Base-by-base conservation (phyloP, 176 grass and related monocot genomes). In the Musa troglodytarum region DNA sequence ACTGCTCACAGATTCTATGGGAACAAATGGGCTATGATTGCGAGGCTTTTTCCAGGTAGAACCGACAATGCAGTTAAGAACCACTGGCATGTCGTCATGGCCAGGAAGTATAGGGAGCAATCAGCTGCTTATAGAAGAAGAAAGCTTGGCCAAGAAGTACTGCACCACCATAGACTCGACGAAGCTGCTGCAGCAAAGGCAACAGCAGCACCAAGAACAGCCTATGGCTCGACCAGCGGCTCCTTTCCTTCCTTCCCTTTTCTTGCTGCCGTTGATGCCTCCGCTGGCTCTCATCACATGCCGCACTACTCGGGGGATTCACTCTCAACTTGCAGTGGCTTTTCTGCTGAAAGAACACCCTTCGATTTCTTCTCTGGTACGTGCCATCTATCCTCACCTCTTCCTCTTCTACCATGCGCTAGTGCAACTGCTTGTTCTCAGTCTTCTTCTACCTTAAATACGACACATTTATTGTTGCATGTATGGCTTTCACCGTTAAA, bases 91-190 rank as follows among this genome's bases (percentile, higher is more conserved):
- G 72, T 74, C 23, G 15, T 74, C 53, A 74, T 74, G 72, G 72
- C 72, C 13, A 74, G 72, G 72, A 74, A 57, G 72, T 74, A 74
- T 51, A 74, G 72, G 72, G 72, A 74, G 72, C 72, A 74, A 56
- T 74, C 72, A 9, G 50, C 14, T 16, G 68, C 49, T 1, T 71
- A 57, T 28, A 28, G 53, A 22, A 26, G 53, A 5, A 56, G 72
- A 74, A 56, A 50, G 22, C 50, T 56, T 22, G 56, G 23, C 19
- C 68, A 71, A 52, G 26, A 43, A 10, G 20, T 51, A 11, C 2
- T 12, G 63, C 63, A 65, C 49, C 28, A 43, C 1, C 24, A 68
- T 12, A 68, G 25, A 13, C 28, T 34, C 12, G 65, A 68, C 11
- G 65, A 68, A 25, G 65, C 21, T 3, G 23, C 21, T 16, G 65